Percentiles rank a stretch among this genome's conserved stretches.
phyloP scores from a whole-genome alignment of 2,329 filamentous ascomycete species.

The Myotisia sp. region DNA sequence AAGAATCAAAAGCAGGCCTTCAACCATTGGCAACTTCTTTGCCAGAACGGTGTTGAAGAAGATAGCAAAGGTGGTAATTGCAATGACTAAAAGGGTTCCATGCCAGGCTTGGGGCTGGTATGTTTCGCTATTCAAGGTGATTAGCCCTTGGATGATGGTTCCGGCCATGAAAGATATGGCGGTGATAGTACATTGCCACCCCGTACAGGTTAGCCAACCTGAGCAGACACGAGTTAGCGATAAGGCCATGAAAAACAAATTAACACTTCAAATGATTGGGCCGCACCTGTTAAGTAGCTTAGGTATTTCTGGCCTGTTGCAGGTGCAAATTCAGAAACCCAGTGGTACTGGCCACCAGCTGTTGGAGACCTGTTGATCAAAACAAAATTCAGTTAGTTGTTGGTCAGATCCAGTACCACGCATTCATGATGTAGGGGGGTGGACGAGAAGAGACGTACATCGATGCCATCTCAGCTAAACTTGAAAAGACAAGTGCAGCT shows the following conservation, averaged over 20 bases:
- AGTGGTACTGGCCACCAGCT: conserved; percentile 20
- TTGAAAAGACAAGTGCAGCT: conserved; percentile 6
- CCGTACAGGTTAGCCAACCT: conserved; percentile 20
- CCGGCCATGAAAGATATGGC: conserved; percentile 17
- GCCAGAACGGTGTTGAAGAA: conserved; percentile 19
- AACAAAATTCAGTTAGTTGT: neutral
- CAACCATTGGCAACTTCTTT: conserved; percentile 19
- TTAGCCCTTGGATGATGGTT: conserved; percentile 22
- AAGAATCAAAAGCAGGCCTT: conserved; percentile 19
- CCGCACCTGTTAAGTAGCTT: conserved; percentile 17
- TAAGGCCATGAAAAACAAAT: neutral
- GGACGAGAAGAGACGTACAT: conserved; percentile 4
- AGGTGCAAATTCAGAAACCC: conserved; percentile 20
- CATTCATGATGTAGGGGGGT: too few relatives aligned
- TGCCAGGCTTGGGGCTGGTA: conserved; percentile 21
- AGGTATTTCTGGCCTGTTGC: conserved; percentile 20
- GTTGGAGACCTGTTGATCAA: conserved; percentile 20
- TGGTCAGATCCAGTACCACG: too few relatives aligned
- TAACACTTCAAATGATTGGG: neutral
- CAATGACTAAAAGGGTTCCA: conserved; percentile 18
- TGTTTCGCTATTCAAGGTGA: conserved; percentile 18
- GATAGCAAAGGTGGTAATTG: conserved; percentile 15
- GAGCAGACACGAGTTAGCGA: neutral
- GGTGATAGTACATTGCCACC: conserved; percentile 18
- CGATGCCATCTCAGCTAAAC: conserved; percentile 11